Conservation (phyloP, 371 early-diverging fungal genomes). For the Circinella umbellata region DNA sequence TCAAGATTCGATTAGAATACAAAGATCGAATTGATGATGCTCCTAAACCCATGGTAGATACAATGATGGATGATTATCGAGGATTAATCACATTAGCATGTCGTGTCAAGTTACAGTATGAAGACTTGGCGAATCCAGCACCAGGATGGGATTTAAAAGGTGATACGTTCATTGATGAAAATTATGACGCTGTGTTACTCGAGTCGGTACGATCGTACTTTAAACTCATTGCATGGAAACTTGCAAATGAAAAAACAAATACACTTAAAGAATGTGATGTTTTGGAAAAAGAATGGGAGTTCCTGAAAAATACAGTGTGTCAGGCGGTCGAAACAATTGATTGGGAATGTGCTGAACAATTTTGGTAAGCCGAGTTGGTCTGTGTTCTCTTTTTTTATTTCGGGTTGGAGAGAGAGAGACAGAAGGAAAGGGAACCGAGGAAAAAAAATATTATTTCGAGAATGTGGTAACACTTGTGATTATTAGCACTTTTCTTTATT, state of each 20-base stretch:
- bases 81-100: slow-evolving; percentile 73
- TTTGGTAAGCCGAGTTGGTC: slow-evolving; percentile 57
- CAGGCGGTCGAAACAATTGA: slow-evolving; percentile 73
- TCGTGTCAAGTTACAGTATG: slow-evolving; percentile 72
- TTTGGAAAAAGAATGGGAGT: slow-evolving; percentile 84
- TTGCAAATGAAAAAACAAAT: slow-evolving; percentile 57
- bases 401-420: neutral
- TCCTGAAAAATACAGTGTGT: slow-evolving; percentile 64
- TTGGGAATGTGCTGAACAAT: slow-evolving; percentile 75
- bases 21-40: slow-evolving; percentile 70
- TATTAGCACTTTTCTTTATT: too few relatives aligned
- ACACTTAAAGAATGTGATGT: slow-evolving; percentile 77
- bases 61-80: slow-evolving; percentile 82
- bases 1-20: slow-evolving; percentile 77
- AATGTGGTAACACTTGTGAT: neutral
- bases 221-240: slow-evolving; percentile 74
- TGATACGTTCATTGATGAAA: slow-evolving; percentile 52
- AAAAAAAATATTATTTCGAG: too few relatives aligned
- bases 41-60: slow-evolving; percentile 74
- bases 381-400: neutral
- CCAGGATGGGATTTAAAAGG: slow-evolving; percentile 74
- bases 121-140: slow-evolving; percentile 64
- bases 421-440: neutral
- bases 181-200: slow-evolving; percentile 75
- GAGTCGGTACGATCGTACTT: slow-evolving; percentile 79